These are phyloP conservation scores for Xeromyces bisporus DNA, from an alignment of 495 filamentous ascomycete genomes.

Conservation along the genomic window DNA sequence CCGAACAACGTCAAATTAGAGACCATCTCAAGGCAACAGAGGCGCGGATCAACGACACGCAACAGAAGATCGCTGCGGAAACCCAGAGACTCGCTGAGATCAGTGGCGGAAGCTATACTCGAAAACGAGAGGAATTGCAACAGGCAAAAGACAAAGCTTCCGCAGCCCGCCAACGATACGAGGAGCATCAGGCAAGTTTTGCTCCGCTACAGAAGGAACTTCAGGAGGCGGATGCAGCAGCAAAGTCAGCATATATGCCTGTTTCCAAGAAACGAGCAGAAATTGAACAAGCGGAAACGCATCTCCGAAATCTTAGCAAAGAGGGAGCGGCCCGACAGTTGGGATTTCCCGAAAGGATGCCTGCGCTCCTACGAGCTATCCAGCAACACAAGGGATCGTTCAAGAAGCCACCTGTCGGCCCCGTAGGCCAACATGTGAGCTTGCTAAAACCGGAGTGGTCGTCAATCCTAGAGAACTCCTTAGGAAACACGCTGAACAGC, in stretches of 20 bases:
- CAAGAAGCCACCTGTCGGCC: conserved; percentile 57
- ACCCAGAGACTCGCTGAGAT: conserved; percentile 31
- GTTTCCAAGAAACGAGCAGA: conserved; percentile 19
- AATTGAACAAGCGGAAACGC: conserved; percentile 25
- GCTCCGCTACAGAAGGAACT: conserved; percentile 16
- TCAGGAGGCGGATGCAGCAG: conserved; percentile 19
- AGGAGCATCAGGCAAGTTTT: conserved; percentile 16
- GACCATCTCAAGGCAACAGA: conserved; percentile 29
- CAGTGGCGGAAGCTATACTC: conserved; percentile 36
- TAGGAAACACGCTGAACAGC: conserved; percentile 45
- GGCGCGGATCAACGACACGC: conserved; percentile 19
- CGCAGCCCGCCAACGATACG: conserved; percentile 13
- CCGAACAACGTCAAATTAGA: conserved; percentile 34
- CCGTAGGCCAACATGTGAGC: conserved; percentile 59
- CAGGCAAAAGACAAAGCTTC: conserved; percentile 16
- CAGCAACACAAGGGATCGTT: conserved; percentile 45
- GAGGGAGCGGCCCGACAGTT: conserved; percentile 31
- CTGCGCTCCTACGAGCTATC: conserved; percentile 47
- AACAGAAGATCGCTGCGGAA: conserved; percentile 29
- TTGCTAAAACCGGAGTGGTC: conserved; percentile 71
- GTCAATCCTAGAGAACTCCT: conserved; percentile 55
- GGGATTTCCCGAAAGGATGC: conserved; percentile 46
- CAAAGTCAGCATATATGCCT: conserved; percentile 10
- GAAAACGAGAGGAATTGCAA: conserved; percentile 30
- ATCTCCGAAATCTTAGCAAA: conserved; percentile 31